Percentiles rank a stretch among this genome's conserved stretches.
These are phyloP conservation scores for Umbelopsis sp. DNA, from an alignment of 371 early-diverging fungal genomes.

Conservation along the genomic window DNA sequence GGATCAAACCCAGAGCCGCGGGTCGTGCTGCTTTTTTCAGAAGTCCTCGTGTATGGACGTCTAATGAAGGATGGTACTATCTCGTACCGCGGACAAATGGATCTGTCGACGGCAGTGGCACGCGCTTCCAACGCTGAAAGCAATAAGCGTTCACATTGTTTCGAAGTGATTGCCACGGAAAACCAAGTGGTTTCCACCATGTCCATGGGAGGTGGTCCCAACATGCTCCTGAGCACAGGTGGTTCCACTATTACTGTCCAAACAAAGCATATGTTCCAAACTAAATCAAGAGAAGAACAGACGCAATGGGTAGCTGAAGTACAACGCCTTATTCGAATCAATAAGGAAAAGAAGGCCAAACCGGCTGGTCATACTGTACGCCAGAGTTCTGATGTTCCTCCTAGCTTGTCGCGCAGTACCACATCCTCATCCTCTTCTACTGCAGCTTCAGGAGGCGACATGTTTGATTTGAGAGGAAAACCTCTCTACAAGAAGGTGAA, in stretches of 20 bases:
- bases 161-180: neutral
- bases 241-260: neutral
- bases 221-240: conserved; percentile 11
- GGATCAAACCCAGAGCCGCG: neutral
- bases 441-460: conserved; percentile 7
- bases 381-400: conserved; percentile 5
- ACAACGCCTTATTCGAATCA: neutral
- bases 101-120: neutral
- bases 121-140: neutral
- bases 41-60: neutral
- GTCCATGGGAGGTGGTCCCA: conserved; percentile 1
- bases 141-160: conserved; percentile 14
- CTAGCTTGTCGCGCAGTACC: conserved; percentile 10
- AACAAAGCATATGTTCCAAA: neutral
- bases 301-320: neutral
- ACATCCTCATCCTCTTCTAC: conserved; percentile 16
- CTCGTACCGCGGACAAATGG: conserved; percentile 7
- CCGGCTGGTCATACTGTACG: neutral
- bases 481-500: conserved; percentile 11
- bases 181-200: neutral
- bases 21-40: neutral
- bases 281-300: conserved; percentile 6
- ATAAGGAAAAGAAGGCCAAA: conserved; percentile 11
- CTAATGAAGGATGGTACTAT: neutral
- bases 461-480: conserved; percentile 9